phyloP scores from a whole-genome alignment of 495 filamentous ascomycete genomes.

The Xylaria intraflava region DNA sequence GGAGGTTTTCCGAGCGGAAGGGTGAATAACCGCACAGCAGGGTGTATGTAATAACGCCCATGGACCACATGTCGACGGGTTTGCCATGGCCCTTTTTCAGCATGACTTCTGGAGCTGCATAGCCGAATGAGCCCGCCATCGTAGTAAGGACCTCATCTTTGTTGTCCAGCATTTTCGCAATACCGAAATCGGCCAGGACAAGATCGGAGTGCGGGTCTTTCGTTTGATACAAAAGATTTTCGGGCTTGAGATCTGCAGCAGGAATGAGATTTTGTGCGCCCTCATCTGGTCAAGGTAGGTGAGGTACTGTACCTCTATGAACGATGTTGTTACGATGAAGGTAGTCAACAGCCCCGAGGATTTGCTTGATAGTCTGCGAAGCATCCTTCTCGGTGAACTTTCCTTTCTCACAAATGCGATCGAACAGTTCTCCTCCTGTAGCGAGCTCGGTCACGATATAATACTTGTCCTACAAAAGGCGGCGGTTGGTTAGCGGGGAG shows the following conservation, averaged over 20 bases:
- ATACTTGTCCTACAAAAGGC: slow-evolving; percentile 81
- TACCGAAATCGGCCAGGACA: slow-evolving; percentile 95
- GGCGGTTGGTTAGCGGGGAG: slow-evolving; percentile 2
- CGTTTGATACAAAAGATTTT: slow-evolving; percentile 93
- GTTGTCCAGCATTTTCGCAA: slow-evolving; percentile 94
- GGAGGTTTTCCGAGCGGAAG: slow-evolving; percentile 89
- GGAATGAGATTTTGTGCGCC: neutral
- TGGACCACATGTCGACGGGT: slow-evolving; percentile 99
- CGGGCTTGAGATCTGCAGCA: slow-evolving; percentile 83
- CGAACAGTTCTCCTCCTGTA: slow-evolving; percentile 94
- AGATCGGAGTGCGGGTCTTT: slow-evolving; percentile 68
- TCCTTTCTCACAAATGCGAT: slow-evolving; percentile 95
- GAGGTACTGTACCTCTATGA: slow-evolving; percentile 65
- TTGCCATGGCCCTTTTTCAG: slow-evolving; percentile 95
- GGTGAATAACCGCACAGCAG: slow-evolving; percentile 98
- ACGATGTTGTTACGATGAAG: slow-evolving; percentile 94
- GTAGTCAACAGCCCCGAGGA: slow-evolving; percentile 90
- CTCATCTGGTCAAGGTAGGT: neutral
- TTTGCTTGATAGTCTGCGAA: slow-evolving; percentile 90
- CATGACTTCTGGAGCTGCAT: slow-evolving; percentile 98
- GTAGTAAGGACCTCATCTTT: slow-evolving; percentile 89
- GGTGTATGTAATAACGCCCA: slow-evolving; percentile 98
- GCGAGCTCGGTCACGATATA: slow-evolving; percentile 98
- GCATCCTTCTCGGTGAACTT: slow-evolving; percentile 99
- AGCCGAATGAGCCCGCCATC: slow-evolving; percentile 98